Base-by-base conservation (phyloP, 805 yeast species). In the Saccharomycopsis babjevae region DNA sequence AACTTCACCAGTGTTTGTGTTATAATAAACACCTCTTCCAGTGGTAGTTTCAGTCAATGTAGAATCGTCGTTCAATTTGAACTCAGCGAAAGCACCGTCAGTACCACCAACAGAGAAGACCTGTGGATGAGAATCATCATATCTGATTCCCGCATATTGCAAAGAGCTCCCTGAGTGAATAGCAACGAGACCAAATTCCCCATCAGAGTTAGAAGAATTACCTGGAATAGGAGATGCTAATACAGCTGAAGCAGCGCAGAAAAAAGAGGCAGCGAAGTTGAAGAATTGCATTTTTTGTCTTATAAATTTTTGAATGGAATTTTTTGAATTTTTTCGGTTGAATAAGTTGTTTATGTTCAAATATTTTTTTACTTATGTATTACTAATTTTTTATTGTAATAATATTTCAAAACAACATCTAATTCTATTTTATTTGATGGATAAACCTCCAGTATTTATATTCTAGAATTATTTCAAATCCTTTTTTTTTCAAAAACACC, bases 31-130 rank as follows among this genome's bases (percentile, higher is more conserved):
- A 18, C 38, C 36, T 40, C 58, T 56, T 11, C 58, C 58, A n/a
- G 46, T 34, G 5, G 22, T 6, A 16, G 50, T n/a, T 4, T 55
- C 46, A 38, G 50, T 39, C 50, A 55, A 55, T 20, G 57, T 36
- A 11, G 43, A 28, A 38, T 55, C 50, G 7, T 34, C 50, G 7
- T 55, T 38, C 32, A 55, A 28, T 22, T 38, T 38, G 18, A 42
- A 56, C 15, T 20, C 32, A 5, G 50, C 58, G 10, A 5, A 56
- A 28, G 16, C 28, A n/a, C 58, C 58, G 3, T 56, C 58, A 30
- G 46, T 10, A 15, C 58, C 58, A n/a, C 58, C 58, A 39, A 56
- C 58, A 38, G 58, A 56, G 11, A 56, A 42, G 3, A 56, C 58
- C 13, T 56, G 58, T n/a, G 42, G 38, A 16, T 56, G 58, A 1